Percentiles rank a stretch among this genome's conserved stretches.
Conservation (phyloP, 805 yeast species). For the Teunomyces aglyptinius region DNA sequence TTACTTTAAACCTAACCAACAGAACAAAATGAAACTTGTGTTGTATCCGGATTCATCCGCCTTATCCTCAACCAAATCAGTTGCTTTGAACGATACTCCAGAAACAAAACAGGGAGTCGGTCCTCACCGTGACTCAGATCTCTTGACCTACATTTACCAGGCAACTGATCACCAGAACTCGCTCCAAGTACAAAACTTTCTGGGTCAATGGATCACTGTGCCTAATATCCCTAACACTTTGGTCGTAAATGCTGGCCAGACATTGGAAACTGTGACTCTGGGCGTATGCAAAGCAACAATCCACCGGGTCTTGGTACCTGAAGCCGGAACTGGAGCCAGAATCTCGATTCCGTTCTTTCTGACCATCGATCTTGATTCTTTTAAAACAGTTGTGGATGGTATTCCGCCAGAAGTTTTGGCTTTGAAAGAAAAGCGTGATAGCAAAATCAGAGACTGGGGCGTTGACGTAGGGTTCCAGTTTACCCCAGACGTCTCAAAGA, state of each 20-base stretch:
- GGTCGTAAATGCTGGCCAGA: conserved; percentile 61
- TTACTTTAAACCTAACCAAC: conserved; percentile 53
- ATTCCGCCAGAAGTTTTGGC: conserved; percentile 28
- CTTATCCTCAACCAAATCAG: conserved; percentile 19
- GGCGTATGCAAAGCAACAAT: conserved; percentile 62
- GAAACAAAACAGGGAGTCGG: conserved; percentile 52
- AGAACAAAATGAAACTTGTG: conserved; percentile 52
- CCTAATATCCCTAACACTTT: conserved; percentile 47
- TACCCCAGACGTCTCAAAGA: conserved; percentile 30
- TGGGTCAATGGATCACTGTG: conserved; percentile 57
- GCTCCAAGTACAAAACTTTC: conserved; percentile 53
- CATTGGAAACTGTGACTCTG: conserved; percentile 56
- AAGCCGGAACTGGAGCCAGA: conserved; percentile 37
- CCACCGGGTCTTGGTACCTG: conserved; percentile 51
- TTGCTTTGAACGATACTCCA: conserved; percentile 27
- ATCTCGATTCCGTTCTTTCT: conserved; percentile 50
- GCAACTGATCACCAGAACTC: conserved; percentile 50
- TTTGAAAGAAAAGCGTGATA: conserved; percentile 36
- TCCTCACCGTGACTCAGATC: conserved; percentile 66
- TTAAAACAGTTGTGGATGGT: conserved; percentile 25
- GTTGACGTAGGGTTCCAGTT: conserved; percentile 41
- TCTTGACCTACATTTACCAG: conserved; percentile 59
- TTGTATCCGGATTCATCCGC: conserved; percentile 50
- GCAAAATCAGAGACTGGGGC: conserved; percentile 32
- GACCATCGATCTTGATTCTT: conserved; percentile 41